phyloP scores from a whole-genome alignment of 2,329 filamentous ascomycete species.

The Coniochaeta prunicola region DNA sequence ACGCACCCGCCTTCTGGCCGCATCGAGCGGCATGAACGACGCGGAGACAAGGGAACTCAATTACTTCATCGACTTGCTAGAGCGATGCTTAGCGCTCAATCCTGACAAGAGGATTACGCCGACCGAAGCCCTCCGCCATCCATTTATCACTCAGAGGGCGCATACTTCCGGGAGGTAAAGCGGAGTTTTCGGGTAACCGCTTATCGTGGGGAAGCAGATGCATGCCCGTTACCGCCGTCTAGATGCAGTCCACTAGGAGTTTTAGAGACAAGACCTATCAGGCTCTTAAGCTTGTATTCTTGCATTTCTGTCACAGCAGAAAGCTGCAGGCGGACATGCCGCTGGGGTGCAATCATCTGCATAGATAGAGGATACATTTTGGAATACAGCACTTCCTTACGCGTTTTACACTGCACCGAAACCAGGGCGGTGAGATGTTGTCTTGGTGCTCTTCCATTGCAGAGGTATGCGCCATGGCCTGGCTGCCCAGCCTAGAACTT shows the following conservation, averaged over 20 bases:
- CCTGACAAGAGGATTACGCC: constrained; percentile 89
- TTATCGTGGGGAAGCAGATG: neutral
- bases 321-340: neutral
- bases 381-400: neutral
- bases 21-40: constrained; percentile 66
- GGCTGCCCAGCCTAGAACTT: neutral
- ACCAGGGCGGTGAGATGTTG: neutral
- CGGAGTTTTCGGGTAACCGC: neutral
- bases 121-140: constrained; percentile 78
- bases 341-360: too few species aligned
- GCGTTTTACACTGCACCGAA: neutral
- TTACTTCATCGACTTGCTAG: constrained; percentile 79
- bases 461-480: neutral
- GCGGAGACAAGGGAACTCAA: constrained; percentile 70
- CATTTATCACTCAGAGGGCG: constrained; percentile 61
- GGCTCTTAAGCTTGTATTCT: neutral
- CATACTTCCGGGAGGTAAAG: neutral
- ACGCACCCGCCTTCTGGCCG: constrained; percentile 69
- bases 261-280: neutral
- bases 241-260: neutral
- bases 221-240: neutral
- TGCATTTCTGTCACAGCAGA: neutral
- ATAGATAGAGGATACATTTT: too few species aligned
- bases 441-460: neutral
- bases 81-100: constrained; percentile 82